Evolutionary conservation across 805 yeast species (phyloP), one percentile per base, ranked within the genome.

Genomic region (Nakazawaea anatomiae): DNA sequence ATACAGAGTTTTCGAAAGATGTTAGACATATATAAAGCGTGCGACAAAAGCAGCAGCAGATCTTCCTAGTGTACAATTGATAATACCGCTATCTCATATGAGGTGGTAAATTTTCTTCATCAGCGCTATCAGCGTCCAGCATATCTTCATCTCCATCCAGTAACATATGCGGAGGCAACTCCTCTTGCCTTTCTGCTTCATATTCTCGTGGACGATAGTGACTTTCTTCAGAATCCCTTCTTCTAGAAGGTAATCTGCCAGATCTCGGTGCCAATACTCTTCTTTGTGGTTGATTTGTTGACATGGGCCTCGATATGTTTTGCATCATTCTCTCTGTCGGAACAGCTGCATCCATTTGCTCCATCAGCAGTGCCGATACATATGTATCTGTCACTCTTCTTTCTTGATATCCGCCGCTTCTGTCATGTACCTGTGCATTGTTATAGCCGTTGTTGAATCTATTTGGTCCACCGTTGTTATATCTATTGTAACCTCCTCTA

Each of bases 1-100:
- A 51, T 94, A 94, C 66, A 80, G 76, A 59, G 96, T 95, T 4
- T 94, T 94, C 71, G 99, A 94, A 69, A 75, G 99, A 63, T 94
- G 99, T 60, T 87, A 32, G 59, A 65, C 14, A 27, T 41, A n/a
- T 28, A 42, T 12, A 2, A 28, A 8, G 5, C 12, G 29, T 18
- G 25, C 25, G 25, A 18, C 25, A 31, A 25, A 29, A 12, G 30
- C 11, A 29, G 10, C 29, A 25, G 12, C 30, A 42, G 7, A 4
- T 25, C 29, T 27, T 8, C 12, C 6, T 32, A 32, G n/a, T 30
- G 27, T 42, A 42, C 25, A n/a, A 4, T 9, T 45, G 11, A 9
- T 32, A 32, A 32, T 32, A 32, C 8, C 8, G 11, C 35, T 28
- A 51, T 32, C 50, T 46, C 38, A 51, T 32, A 34, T 51, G 53